Percentiles rank a stretch among this genome's conserved stretches.
phyloP scores from a whole-genome alignment of 176 grass and related monocot genomes.

The Raddia guianensis region DNA sequence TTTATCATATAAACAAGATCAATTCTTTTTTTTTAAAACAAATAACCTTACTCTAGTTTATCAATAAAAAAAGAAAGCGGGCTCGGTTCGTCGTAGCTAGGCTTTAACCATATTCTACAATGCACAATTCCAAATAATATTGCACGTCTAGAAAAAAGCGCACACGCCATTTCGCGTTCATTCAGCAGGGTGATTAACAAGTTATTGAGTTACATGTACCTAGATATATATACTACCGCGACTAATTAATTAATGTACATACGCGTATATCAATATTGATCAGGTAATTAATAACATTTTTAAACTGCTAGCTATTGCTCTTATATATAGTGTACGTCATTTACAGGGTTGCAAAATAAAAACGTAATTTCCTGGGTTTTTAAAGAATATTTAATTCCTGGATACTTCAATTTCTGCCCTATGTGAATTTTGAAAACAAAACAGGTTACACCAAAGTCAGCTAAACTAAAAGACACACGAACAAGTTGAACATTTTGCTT shows the following conservation, averaged over 20 bases:
- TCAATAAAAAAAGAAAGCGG: not conserved
- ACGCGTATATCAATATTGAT: not conserved
- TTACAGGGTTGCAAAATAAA: not conserved
- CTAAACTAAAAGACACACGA: constrained; percentile 4
- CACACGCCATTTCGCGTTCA: not conserved
- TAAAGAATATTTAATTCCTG: not conserved
- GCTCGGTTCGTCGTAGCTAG: not conserved
- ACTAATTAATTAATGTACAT: not conserved
- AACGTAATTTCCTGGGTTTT: not conserved
- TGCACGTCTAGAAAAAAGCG: not conserved
- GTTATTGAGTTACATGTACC: not conserved
- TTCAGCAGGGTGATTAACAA: not conserved
- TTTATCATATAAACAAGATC: not conserved
- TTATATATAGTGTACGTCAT: not conserved
- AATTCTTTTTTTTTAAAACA: not conserved
- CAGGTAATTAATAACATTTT: not conserved
- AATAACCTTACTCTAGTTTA: not conserved
- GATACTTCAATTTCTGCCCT: not conserved
- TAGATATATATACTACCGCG: not conserved
- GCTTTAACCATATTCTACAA: not conserved
- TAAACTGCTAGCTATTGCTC: not conserved
- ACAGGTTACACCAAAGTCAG: not conserved
- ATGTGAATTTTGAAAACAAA: not conserved
- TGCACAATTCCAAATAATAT: not conserved
- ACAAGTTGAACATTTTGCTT: constrained; percentile 16